Evolutionary conservation across 495 filamentous ascomycete species (phyloP).

Genomic region (Neurospora pannonica): DNA sequence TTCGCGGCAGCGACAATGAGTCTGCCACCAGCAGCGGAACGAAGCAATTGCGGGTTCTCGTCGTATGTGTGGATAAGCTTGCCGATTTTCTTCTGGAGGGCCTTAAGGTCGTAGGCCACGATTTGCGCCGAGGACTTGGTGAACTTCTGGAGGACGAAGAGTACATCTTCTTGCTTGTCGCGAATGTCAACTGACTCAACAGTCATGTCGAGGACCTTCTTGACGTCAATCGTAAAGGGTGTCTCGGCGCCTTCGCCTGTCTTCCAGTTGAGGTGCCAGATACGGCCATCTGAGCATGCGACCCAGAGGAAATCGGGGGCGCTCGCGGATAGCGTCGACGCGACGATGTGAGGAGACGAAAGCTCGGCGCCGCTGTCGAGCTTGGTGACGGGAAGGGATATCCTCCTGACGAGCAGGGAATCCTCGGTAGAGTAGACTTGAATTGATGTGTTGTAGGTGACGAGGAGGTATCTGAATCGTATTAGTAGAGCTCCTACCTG

Average conservation of each 20-base stretch:
- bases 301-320: conserved; percentile 57
- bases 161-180: conserved; percentile 28
- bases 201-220: conserved; percentile 34
- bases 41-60: conserved; percentile 23
- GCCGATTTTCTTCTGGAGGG: conserved; percentile 10
- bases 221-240: conserved; percentile 26
- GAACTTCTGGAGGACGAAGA: conserved; percentile 30
- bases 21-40: conserved; percentile 17
- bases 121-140: conserved; percentile 25
- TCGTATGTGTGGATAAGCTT: conserved; percentile 24
- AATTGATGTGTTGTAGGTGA: conserved; percentile 52
- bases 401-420: conserved; percentile 65
- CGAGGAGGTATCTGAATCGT: conserved; percentile 54
- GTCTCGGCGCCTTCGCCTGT: conserved; percentile 39
- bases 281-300: conserved; percentile 51
- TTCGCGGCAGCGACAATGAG: conserved; percentile 31
- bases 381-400: conserved; percentile 27
- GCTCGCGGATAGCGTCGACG: conserved; percentile 50
- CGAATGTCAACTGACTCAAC: conserved; percentile 32
- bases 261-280: conserved; percentile 72
- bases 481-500: conserved; percentile 15
- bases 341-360: conserved; percentile 31
- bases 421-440: conserved; percentile 73
- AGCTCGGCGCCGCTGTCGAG: conserved; percentile 12
- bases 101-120: conserved; percentile 28